Base-by-base conservation (phyloP, 1,284 basidiomycete genomes). In the Puccinia polysora region DNA sequence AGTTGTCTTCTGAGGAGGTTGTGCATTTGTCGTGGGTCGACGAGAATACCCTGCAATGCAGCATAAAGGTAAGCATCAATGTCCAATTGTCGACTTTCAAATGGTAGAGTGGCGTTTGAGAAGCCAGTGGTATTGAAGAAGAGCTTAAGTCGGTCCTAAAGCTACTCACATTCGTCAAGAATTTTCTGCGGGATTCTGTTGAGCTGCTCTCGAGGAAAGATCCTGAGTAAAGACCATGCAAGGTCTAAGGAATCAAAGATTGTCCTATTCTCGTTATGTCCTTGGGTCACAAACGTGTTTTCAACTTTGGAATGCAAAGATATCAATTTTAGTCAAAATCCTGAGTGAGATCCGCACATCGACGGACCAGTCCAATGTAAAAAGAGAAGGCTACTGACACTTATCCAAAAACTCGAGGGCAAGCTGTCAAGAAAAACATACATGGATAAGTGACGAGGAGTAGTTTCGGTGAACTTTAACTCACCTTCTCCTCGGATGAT, bases 201-300 rank as follows among this genome's bases (percentile, higher is more conserved):
- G 75, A 98, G 85, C 82, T 93, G 91, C 82, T 97, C 95, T 83
- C 96, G 95, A 77, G 96, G 96, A 89, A 98, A 97, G 81, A 96
- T 96, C 76, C 96, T 88, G 76, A 99, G 85, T 73, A 99, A 82
- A 38, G 89, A 89, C 96, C 96, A 99, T 23, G 93, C 96, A 69
- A 98, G 85, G 82, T 99, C 96, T 71, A 99, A 86, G 70, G 91
- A 95, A 78, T 98, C 95, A 80, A 97, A 97, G 82, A 99, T 91
- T 65, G 91, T 91, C 73, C 96, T 87, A 62, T 92, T 88, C 83
- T 98, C 96, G 82, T 97, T 97, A 23, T 90, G 85, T 72, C 93
- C 91, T 90, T 80, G 79, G 45, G 76, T 76, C 55, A 80, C 78
- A 59, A 80, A 80, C 63, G 77, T 77, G 58, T 74, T 65, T 67